Base-by-base conservation (phyloP, 495 filamentous ascomycete genomes). In the Friedmanniomyces endolithicus region DNA sequence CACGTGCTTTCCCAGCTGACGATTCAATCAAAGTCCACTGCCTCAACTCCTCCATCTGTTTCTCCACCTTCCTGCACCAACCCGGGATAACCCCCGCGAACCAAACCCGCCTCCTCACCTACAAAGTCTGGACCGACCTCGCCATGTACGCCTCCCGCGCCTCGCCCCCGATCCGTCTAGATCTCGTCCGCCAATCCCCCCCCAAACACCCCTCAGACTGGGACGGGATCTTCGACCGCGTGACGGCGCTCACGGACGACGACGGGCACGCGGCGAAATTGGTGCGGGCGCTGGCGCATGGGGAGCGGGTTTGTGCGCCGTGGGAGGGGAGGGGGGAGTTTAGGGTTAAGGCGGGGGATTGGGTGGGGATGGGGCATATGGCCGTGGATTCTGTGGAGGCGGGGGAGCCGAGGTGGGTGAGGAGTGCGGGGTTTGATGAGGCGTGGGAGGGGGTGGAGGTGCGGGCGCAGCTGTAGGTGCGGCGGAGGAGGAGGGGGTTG, bases 241-340 rank as follows among this genome's bases (percentile, higher is more conserved):
- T 82, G 11, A 70, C 73, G 35, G 53, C 56, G 17, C 71, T 79
- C 37, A n/a, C n/a, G n/a, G 61, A 73, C 0, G 90, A 95, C 60
- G 87, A 94, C 66, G 88, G 89, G 0, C 89, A 96, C 67, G 66
- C 78, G 23, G 68, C 78, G 48, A 95, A 96, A 67, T 65, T 92
- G 6, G 72, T 80, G 19, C 70, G 90, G 27, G 85, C 88, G 2
- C 60, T 88, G 12, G 74, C 71, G 22, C 64, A 82, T 62, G 84
- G 74, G 0, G 69, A 83, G 65, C 60, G 64, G 27, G 61, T 78
- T 12, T 78, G 74, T 55, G 54, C 61, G 63, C 53, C 56, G 29
- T 75, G 71, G 53, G 71, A 79, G 46, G 64, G 72, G 35, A 74
- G 66, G 48, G 69, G 66, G 22, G 73, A 72, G 58, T 70, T 78